Base-by-base conservation (phyloP, 2,329 filamentous ascomycete species). In the Ramularia endophylla region DNA sequence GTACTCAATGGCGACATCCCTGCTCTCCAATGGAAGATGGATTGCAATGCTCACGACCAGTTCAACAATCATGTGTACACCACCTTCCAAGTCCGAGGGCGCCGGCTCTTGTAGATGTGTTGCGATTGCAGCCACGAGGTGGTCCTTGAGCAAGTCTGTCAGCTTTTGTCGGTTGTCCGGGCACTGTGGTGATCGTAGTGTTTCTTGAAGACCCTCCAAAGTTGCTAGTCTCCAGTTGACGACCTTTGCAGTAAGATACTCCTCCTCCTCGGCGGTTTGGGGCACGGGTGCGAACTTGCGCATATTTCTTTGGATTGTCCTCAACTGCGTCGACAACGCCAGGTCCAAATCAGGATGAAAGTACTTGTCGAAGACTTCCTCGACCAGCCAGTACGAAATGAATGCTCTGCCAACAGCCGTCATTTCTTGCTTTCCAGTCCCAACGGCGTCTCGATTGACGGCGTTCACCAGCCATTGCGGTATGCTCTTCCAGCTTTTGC, bases 401-500 rank as follows among this genome's bases (percentile, higher is more conserved):
- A 89, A 80, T 9, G 90, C 88, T 40, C 90, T 80, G 12, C 92
- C 92, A 17, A 94, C 84, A 4, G 89, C 89, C 5, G 88, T 97
- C 92, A 98, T 98, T 65, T 98, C 92, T 63, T 95, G 89, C 60
- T 89, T 94, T 47, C 89, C 92, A 8, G 83, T 87, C 55, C 82
- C 78, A 40, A 94, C 74, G 1, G 88, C 90, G 56, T 94, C 89
- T 38, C 83, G 74, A 62, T 90, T 95, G 51, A 94, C 85, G 40
- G 81, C 86, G 17, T 74, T 75, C 40, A 80, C 76, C 32, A 98
- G 72, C 87, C 88, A 97, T 5, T 72, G 61, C 0, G 92, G 92
- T 40, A 97, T 74, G 25, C 73, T 72, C 48, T 79, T 80, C 92
- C 92, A 98, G 59, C 94, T 85, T 66, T 97, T 97, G 49, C 92